Evolutionary conservation across 345 rosid species (phyloP), one percentile per base, ranked within the genome.

Genomic region (Gossypium ekmanianum): DNA sequence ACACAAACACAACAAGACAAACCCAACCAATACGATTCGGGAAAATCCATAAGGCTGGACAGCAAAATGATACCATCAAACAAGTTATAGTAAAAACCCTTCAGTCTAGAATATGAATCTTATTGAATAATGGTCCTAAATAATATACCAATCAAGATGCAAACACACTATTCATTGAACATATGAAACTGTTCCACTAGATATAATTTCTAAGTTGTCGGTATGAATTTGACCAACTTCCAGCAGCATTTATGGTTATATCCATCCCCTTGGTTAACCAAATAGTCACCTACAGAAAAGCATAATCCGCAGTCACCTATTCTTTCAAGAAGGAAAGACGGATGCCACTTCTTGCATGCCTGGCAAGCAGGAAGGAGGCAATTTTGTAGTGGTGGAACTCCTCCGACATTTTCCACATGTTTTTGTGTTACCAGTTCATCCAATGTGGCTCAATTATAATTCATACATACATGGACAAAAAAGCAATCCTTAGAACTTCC

Each of bases 11-110:
- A 92, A 77, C 83, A 91, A 63, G 72, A 84, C 91, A 68, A 91
- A 61, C 68, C 56, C 87, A 76, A 80, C 88, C 87, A 92, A 82
- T 71, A 88, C 85, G 27, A 84, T 73, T 98, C 97, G 92, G 61
- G 98, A 94, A 86, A 87, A 91, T 79, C 98, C 98, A 47, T 88
- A 94, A 51, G 92, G 22, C 98, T 94, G 81, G 52, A 66, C 59
- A 77, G 45, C 24, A 34, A 79, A 47, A 85, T 61, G 24, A 9
- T 29, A 54, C 29, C 54, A 50, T 80, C 74, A 82, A 56, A 57
- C 41, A 74, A 61, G 64, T 64, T 72, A 29, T 54, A 67, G 50
- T 18, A 39, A 63, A 10, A 63, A 17, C 41, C 13, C n/a, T 63
- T 3, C 14, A 34, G 47, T 13, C 24, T 22, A 63, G 29, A 13